Base-by-base conservation (phyloP, 306 rosid species). In the Vachellia pachyceras region DNA sequence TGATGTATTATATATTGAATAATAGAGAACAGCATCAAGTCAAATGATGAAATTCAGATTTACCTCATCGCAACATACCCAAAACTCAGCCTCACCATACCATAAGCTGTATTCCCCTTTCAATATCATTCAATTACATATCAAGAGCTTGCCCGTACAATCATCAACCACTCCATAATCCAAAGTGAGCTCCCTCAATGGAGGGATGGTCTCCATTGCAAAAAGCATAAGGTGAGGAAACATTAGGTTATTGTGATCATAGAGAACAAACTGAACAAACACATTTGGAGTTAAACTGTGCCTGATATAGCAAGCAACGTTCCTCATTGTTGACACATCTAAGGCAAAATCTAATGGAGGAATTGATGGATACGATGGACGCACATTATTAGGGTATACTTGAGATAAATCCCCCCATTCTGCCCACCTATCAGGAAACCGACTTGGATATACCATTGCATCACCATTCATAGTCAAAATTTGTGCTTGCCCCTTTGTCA, bases 361-460 rank as follows among this genome's bases (percentile, higher is more conserved):
- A 81, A 92, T 79, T 8, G 93, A 85, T 11, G 98, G 99, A 91
- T 84, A 93, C 0, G 94, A 86, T 11, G 99, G 98, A 25, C 96
- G 93, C 50, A 64, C 87, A 87, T 90, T 88, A 70, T 88, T 81
- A 23, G 93, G 12, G 81, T 79, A 76, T 74, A 90, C 76, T 84
- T 82, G 96, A 84, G 98, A 95, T 65, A 95, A 82, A 85, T 95
- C 94, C n/a, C 99, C 99, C 99, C 99, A 95, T 67, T 95, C 99
- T 41, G 92, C 87, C 98, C 98, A 95, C 83, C 94, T 90, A 46
- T 87, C 90, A 7, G 94, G 61, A 87, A 95, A 95, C 23, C 91
- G 87, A 77, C 79, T 87, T 0, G 99, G 99, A 83, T 93, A 87
- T 50, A 95, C 82, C 82, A 87, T 82, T 5, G 81, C 77, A 80